Percentiles rank a stretch among this genome's conserved stretches.
Conservation (phyloP, 257 asterid genomes). For the Solanum rostratum region DNA sequence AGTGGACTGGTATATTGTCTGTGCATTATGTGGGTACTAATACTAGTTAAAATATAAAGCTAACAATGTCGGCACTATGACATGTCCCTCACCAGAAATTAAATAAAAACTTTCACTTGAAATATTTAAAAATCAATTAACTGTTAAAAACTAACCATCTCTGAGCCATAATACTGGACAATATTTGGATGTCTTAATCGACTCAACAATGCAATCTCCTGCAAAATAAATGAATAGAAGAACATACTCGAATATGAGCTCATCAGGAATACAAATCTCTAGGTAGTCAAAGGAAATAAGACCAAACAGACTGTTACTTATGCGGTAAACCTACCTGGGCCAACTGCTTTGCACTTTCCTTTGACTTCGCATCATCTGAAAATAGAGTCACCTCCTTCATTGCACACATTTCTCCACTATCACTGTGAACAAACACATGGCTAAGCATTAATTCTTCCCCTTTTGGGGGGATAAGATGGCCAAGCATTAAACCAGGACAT, state of each 20-base stretch:
- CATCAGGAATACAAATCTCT: neutral
- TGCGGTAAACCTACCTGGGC: conserved; percentile 53
- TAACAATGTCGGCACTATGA: neutral
- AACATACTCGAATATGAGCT: neutral
- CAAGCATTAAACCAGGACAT: neutral
- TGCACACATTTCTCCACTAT: conserved; percentile 96
- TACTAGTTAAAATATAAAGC: neutral
- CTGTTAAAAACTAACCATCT: conserved; percentile 45
- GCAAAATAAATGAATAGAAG: conserved; percentile 13
- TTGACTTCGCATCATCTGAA: conserved; percentile 85
- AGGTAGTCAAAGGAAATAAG: neutral
- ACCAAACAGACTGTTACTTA: neutral
- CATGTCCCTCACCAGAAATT: neutral
- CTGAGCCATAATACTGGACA: conserved; percentile 79
- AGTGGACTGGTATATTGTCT: neutral
- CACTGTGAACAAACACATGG: conserved; percentile 27
- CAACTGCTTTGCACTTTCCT: conserved; percentile 94
- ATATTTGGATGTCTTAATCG: conserved; percentile 70
- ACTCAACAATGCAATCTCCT: conserved; percentile 72
- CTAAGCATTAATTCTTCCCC: neutral
- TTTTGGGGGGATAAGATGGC: neutral
- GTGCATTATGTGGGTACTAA: neutral
- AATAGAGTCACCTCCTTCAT: conserved; percentile 96
- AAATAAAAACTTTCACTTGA: neutral
- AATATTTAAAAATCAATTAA: neutral